A percentile compares a stretch with the other conserved stretches of the same genome.
Conservation (phyloP, 176 grass and related monocot species). For the Musa itinerans region DNA sequence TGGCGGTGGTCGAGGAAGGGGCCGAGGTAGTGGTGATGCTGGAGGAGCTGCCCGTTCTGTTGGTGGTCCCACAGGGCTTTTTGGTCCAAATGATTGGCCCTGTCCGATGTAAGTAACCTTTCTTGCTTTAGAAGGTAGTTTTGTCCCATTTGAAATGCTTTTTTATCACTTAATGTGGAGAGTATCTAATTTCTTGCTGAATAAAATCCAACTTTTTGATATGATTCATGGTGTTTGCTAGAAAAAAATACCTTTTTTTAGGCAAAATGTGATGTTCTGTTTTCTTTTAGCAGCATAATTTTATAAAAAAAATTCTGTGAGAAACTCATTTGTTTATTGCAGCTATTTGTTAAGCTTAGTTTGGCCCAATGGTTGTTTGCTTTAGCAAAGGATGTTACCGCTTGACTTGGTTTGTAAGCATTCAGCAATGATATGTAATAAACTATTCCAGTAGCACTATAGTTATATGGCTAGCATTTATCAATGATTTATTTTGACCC, state of each 20-base stretch:
- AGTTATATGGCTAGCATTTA: neutral
- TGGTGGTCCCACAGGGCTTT: slow-evolving; percentile 79
- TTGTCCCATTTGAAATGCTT: neutral
- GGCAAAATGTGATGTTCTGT: no score
- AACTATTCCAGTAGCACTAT: no score
- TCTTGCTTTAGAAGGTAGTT: neutral
- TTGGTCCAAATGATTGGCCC: slow-evolving; percentile 97
- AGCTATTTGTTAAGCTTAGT: no score
- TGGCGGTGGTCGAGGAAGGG: slow-evolving; percentile 15
- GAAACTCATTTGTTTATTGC: no score
- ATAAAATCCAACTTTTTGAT: neutral
- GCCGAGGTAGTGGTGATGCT: slow-evolving; percentile 12
- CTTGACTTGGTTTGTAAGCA: neutral
- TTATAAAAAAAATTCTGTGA: no score
- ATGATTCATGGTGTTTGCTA: neutral
- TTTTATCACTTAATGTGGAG: neutral
- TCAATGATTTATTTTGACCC: neutral
- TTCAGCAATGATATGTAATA: no score
- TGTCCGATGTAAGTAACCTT: slow-evolving; percentile 58
- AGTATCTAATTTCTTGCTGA: neutral
- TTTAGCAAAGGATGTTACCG: no score
- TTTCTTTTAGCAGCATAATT: no score
- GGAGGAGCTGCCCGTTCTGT: slow-evolving; percentile 20
- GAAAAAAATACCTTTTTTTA: no score
- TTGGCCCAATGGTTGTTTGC: no score